phyloP scores from a whole-genome alignment of 2,329 filamentous ascomycete species.

The Pseudocercospora eumusae region DNA sequence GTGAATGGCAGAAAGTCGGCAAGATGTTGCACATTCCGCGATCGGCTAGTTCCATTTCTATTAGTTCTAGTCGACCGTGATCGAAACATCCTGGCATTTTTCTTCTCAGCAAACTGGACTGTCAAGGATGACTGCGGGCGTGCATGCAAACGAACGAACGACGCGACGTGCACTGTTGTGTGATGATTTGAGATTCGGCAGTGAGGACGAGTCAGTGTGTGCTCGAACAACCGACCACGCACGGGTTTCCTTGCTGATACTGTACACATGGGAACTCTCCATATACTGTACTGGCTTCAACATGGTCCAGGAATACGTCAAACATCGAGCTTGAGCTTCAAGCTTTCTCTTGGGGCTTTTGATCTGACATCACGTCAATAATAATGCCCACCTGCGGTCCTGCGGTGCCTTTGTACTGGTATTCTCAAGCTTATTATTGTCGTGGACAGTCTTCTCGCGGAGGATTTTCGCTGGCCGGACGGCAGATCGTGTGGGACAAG shows the following conservation, averaged over 20 bases:
- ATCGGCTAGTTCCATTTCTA: too few species aligned
- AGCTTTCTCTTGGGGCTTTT: not conserved
- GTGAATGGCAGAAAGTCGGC: not conserved
- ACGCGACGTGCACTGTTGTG: not conserved
- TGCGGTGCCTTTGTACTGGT: not conserved
- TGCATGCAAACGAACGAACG: not conserved
- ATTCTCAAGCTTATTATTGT: not conserved
- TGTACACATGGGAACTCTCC: slow-evolving; percentile 16
- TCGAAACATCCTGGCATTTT: not conserved
- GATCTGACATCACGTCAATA: not conserved
- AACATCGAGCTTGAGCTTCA: not conserved
- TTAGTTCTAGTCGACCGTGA: too few species aligned
- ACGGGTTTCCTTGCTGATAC: slow-evolving; percentile 15
- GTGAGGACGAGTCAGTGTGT: slow-evolving; percentile 1
- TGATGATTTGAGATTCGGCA: not conserved
- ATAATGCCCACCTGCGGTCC: not conserved
- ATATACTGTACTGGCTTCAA: not conserved
- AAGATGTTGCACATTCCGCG: slow-evolving; percentile 1
- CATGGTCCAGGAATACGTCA: not conserved
- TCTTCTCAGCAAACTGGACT: not conserved
- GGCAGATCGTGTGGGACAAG: slow-evolving; percentile 14
- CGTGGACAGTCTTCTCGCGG: not conserved
- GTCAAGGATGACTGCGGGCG: not conserved
- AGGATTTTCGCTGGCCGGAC: slow-evolving; percentile 4
- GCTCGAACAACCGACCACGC: not conserved